Evolutionary conservation across 345 rosid genomes (phyloP).

Genomic region (Eucalyptus brandiana): DNA sequence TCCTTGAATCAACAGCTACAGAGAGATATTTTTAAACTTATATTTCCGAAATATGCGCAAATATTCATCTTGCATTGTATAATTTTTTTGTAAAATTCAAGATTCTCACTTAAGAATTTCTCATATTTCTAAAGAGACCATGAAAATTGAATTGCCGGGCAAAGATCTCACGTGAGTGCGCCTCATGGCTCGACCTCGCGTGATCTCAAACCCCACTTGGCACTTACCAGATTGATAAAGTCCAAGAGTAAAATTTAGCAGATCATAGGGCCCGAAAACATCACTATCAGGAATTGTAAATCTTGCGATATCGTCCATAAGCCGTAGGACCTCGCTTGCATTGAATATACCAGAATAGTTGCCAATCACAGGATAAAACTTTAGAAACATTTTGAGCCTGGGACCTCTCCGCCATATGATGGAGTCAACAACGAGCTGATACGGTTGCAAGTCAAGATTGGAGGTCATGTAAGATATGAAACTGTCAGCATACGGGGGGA

Average conservation of each 20-base stretch:
- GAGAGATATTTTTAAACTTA: no score
- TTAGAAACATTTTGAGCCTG: constrained; percentile 27
- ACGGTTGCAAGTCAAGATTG: constrained; percentile 8
- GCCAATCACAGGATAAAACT: constrained; percentile 20
- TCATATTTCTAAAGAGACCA: background rate
- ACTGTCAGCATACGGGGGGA: constrained; percentile 16
- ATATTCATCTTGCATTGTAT: no score
- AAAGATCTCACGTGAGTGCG: background rate
- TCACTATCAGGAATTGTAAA: constrained; percentile 6
- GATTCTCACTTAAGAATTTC: background rate
- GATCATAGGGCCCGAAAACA: constrained; percentile 42
- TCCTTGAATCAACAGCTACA: no score
- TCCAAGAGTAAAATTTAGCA: constrained; percentile 22
- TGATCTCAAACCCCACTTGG: background rate
- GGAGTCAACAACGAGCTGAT: constrained; percentile 26
- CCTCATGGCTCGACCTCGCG: background rate
- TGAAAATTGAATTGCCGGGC: background rate
- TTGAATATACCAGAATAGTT: constrained; percentile 4
- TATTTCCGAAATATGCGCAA: no score
- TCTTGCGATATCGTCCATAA: constrained; percentile 18
- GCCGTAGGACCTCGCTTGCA: constrained; percentile 7
- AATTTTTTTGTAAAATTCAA: background rate
- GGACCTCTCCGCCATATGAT: constrained; percentile 29
- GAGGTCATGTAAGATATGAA: constrained; percentile 6
- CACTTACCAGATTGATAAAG: constrained; percentile 25